Conservation (phyloP, 163 green algal genomes). For the Scenedesmus sp. region DNA sequence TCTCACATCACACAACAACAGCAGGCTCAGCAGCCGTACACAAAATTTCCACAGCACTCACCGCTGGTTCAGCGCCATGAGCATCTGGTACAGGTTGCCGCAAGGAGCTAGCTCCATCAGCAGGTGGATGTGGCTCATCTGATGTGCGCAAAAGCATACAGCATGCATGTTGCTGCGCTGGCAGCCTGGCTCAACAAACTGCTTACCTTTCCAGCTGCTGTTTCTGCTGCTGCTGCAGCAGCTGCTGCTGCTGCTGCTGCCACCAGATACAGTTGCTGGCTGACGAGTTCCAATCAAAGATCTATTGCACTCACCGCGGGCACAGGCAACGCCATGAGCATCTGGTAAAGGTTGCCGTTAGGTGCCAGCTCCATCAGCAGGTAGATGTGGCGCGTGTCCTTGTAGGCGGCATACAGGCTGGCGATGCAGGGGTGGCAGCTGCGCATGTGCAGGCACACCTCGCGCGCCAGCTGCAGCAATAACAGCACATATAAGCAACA, state of each 20-base stretch:
- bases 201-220: too few relatives aligned
- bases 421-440: constrained; percentile 72
- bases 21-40: not conserved
- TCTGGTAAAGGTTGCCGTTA: constrained; percentile 75
- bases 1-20: constrained; percentile 31
- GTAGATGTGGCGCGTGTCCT: constrained; percentile 85
- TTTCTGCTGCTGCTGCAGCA: too few relatives aligned
- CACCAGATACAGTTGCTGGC: too few relatives aligned
- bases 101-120: constrained; percentile 85
- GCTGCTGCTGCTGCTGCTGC: too few relatives aligned
- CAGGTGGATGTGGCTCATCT: constrained; percentile 76
- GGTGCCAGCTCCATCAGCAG: constrained; percentile 91
- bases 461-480: constrained; percentile 55
- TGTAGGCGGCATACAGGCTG: constrained; percentile 77
- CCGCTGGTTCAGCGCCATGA: not conserved
- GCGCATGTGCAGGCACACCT: constrained; percentile 70
- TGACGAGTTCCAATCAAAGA: not conserved
- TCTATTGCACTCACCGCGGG: not conserved
- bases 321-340: constrained; percentile 41
- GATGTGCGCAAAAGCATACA: constrained; percentile 46
- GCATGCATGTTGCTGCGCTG: too few relatives aligned
- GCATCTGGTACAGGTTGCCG: constrained; percentile 71
- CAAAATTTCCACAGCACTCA: not conserved
- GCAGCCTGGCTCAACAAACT: too few relatives aligned
- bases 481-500: not conserved